Conservation (phyloP, 2,329 filamentous ascomycete genomes). For the Ophiosphaerella herpotricha region DNA sequence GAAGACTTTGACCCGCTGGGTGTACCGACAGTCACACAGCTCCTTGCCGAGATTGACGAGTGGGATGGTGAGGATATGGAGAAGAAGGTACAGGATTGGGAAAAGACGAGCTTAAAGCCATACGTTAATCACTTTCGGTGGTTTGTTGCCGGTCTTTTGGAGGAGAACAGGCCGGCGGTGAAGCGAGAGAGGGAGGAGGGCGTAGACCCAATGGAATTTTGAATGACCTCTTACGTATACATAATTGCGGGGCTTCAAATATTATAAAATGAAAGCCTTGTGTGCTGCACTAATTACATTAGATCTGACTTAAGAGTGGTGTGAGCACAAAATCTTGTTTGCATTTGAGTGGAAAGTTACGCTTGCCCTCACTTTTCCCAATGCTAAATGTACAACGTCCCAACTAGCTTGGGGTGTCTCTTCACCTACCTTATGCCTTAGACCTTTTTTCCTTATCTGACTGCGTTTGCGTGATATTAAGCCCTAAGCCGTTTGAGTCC, state of each 20-base stretch:
- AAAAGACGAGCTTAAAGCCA: constrained; percentile 93
- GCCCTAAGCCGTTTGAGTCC: constrained; percentile 84
- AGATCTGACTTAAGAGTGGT: background rate
- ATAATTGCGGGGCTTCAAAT: background rate
- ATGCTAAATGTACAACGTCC: constrained; percentile 29
- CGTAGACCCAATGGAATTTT: constrained; percentile 69
- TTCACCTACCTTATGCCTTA: constrained; percentile 18
- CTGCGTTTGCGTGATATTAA: constrained; percentile 71
- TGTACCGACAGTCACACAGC: constrained; percentile 85
- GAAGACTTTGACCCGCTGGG: constrained; percentile 84
- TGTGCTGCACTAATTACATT: background rate
- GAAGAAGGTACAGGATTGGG: constrained; percentile 77
- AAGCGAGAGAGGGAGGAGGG: constrained; percentile 62
- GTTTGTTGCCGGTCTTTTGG: constrained; percentile 79
- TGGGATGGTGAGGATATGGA: constrained; percentile 62
- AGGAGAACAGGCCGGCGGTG: constrained; percentile 63
- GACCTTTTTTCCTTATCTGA: constrained; percentile 47
- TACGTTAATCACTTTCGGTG: constrained; percentile 88
- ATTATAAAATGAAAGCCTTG: no score
- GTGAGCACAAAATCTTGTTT: constrained; percentile 17
- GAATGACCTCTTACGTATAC: constrained; percentile 22
- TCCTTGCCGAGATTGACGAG: constrained; percentile 83
- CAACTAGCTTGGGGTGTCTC: background rate
- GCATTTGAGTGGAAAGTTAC: constrained; percentile 43
- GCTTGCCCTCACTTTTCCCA: constrained; percentile 19